phyloP scores from a whole-genome alignment of 805 yeast genomes.

The Ogataea paradorogensis region DNA sequence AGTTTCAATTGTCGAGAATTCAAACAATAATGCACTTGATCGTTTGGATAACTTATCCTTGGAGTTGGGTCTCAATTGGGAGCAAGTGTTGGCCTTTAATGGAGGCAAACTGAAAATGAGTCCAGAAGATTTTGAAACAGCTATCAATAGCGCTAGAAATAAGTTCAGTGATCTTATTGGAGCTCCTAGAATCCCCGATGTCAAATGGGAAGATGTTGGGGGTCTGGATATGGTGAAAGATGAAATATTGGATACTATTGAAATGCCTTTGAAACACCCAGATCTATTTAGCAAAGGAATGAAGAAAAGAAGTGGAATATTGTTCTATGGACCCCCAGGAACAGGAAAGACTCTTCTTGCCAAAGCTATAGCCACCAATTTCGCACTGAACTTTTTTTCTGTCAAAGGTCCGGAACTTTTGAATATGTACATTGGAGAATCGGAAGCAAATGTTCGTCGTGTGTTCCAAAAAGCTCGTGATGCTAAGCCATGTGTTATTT shows the following conservation, averaged over 20 bases:
- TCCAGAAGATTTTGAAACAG: constrained; percentile 61
- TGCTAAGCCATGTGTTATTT: constrained; percentile 96
- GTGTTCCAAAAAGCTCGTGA: constrained; percentile 94
- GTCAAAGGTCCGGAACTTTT: constrained; percentile 96
- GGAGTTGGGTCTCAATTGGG: constrained; percentile 21
- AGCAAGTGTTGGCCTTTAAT: constrained; percentile 42
- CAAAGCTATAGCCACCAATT: constrained; percentile 95
- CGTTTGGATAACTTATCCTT: constrained; percentile 40
- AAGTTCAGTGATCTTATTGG: constrained; percentile 94
- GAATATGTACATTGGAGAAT: constrained; percentile 98
- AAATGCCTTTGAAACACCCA: constrained; percentile 91
- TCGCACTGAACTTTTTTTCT: constrained; percentile 89
- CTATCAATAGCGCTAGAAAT: constrained; percentile 78
- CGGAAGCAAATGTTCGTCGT: constrained; percentile 93
- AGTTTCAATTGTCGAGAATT: constrained; percentile 61
- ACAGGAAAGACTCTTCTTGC: constrained; percentile 96
- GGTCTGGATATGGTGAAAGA: constrained; percentile 88
- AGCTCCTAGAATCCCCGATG: constrained; percentile 94
- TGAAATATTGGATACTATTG: constrained; percentile 93
- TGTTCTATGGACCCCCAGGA: constrained; percentile 98
- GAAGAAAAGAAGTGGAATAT: constrained; percentile 89
- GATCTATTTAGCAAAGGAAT: constrained; percentile 84
- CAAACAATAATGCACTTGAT: constrained; percentile 56
- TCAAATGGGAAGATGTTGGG: constrained; percentile 96
- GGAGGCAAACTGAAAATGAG: constrained; percentile 54